phyloP scores from a whole-genome alignment of 2,329 filamentous ascomycete species.

The Cadophora luteo-olivacea region DNA sequence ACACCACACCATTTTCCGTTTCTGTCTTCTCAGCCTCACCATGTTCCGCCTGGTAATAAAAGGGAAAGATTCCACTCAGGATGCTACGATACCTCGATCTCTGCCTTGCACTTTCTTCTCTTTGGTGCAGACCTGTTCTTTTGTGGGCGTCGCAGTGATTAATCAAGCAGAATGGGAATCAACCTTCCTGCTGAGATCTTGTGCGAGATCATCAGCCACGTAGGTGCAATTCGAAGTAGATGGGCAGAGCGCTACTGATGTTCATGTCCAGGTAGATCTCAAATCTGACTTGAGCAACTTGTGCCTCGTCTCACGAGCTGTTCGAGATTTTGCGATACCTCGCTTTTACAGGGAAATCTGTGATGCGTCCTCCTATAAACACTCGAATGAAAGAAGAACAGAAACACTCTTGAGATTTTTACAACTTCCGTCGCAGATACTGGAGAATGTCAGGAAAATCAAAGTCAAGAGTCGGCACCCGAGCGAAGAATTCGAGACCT shows the following conservation, averaged over 20 bases:
- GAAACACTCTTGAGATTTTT: background rate
- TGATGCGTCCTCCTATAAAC: background rate
- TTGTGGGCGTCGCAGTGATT: background rate
- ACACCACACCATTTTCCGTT: background rate
- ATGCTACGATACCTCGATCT: background rate
- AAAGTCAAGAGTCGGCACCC: background rate
- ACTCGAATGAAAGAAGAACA: no score
- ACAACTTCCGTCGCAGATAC: background rate
- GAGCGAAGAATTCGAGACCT: background rate
- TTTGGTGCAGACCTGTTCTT: background rate
- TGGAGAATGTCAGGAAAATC: background rate
- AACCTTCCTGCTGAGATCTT: background rate
- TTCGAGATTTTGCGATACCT: background rate
- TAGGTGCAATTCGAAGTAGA: background rate
- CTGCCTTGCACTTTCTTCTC: background rate
- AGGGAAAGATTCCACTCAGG: background rate
- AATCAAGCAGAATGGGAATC: background rate
- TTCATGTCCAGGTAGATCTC: background rate
- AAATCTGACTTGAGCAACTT: background rate
- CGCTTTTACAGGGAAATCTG: background rate
- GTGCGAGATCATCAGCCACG: background rate
- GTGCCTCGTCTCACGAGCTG: slow-evolving; percentile 5
- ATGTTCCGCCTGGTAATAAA: background rate
- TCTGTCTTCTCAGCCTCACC: background rate
- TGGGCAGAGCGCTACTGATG: background rate